Percentiles rank a stretch among this genome's conserved stretches.
Evolutionary conservation across 1,284 basidiomycete species (phyloP).

Genomic region (Trametes polyzona): DNA sequence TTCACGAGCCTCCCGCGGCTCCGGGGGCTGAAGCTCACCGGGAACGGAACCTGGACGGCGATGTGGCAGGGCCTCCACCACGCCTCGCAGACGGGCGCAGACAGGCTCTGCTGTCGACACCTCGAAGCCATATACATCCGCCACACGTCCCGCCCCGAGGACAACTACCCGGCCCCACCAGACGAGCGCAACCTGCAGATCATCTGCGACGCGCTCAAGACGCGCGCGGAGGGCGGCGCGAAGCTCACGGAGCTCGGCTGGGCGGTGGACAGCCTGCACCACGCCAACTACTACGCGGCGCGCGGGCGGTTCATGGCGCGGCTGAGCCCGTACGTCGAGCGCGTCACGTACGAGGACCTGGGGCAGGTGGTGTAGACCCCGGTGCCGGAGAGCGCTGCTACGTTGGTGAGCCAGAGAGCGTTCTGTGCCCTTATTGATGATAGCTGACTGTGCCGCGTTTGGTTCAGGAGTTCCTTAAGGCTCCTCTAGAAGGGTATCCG

Average conservation of each 20-base stretch:
- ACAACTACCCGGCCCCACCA: not conserved
- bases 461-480: no score
- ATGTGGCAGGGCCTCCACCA: slow-evolving; percentile 1
- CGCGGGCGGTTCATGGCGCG: not conserved
- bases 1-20: not conserved
- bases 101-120: not conserved
- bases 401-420: no score
- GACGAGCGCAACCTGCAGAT: not conserved
- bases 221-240: not conserved
- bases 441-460: no score
- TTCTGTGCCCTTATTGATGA: no score
- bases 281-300: not conserved
- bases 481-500: no score
- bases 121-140: not conserved
- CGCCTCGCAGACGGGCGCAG: not conserved
- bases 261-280: not conserved
- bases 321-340: not conserved
- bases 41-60: not conserved
- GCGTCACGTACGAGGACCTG: not conserved
- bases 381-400: no score
- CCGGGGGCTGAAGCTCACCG: not conserved
- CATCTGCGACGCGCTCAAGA: not conserved
- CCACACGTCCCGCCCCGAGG: not conserved
- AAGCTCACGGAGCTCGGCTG: not conserved
- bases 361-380: not conserved